Conservation (phyloP, 148 eudicot genomes). For the Chenopodium berlandieri region DNA sequence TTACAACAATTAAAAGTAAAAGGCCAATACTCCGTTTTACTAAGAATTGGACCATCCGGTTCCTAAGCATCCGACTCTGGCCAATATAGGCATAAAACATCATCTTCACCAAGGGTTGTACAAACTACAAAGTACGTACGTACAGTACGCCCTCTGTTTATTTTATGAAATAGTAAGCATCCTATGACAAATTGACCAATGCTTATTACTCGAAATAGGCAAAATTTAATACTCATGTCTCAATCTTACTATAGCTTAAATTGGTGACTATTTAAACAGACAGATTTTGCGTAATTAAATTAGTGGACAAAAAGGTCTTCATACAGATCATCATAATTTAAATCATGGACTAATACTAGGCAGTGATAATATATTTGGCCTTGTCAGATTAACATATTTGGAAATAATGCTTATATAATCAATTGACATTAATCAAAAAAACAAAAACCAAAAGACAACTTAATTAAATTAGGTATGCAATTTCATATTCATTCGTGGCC, state of each 20-base stretch:
- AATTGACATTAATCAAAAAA: background rate
- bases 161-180: background rate
- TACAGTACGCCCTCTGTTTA: background rate
- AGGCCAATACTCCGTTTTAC: no score
- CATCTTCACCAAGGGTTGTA: no score
- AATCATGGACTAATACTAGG: slow-evolving; percentile 5
- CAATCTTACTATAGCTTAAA: background rate
- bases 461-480: background rate
- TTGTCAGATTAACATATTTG: background rate
- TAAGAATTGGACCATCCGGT: no score
- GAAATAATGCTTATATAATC: slow-evolving; percentile 14
- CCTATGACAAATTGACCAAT: background rate
- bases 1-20: no score
- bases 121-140: no score
- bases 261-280: slow-evolving; percentile 12
- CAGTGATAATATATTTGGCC: background rate
- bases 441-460: background rate
- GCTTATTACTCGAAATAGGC: background rate
- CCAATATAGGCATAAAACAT: no score
- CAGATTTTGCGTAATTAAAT: slow-evolving; percentile 14
- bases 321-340: slow-evolving; percentile 17
- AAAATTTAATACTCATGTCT: background rate
- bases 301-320: slow-evolving; percentile 16
- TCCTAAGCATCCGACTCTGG: no score
- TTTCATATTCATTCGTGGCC: background rate